Conservation (phyloP, 2,329 filamentous ascomycete species). For the Colletotrichum musae region DNA sequence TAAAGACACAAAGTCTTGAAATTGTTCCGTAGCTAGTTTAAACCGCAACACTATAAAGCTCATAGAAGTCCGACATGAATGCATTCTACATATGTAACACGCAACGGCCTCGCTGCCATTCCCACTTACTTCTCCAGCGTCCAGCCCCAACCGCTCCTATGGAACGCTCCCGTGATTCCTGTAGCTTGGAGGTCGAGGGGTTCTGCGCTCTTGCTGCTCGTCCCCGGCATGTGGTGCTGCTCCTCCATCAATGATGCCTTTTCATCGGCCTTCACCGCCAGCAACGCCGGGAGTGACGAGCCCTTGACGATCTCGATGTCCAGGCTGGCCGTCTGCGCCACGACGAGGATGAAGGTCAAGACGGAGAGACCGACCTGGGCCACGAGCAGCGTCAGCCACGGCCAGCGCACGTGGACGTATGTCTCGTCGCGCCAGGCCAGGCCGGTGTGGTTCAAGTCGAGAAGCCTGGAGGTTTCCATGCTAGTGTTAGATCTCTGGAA, state of each 20-base stretch:
- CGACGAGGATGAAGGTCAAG: slow-evolving; percentile 15
- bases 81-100: too few species aligned
- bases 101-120: too few species aligned
- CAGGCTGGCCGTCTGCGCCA: slow-evolving; percentile 18
- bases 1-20: too few species aligned
- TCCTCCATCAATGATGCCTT: slow-evolving; percentile 7
- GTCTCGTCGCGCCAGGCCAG: slow-evolving; percentile 28
- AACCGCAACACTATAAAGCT: too few species aligned
- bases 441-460: slow-evolving; percentile 14
- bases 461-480: background rate
- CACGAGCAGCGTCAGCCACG: slow-evolving; percentile 28
- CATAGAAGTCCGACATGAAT: too few species aligned
- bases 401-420: slow-evolving; percentile 27
- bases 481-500: too few species aligned
- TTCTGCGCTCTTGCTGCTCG: too few species aligned
- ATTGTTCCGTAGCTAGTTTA: too few species aligned
- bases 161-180: too few species aligned
- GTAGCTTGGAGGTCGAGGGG: too few species aligned
- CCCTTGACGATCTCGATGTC: slow-evolving; percentile 35
- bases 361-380: slow-evolving; percentile 28
- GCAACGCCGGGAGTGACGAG: slow-evolving; percentile 23
- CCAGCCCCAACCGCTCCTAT: too few species aligned
- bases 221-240: background rate
- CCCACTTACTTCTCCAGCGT: too few species aligned
- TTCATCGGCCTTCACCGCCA: slow-evolving; percentile 17